phyloP scores from a whole-genome alignment of 345 rosid genomes.

The Syzygium jambos region DNA sequence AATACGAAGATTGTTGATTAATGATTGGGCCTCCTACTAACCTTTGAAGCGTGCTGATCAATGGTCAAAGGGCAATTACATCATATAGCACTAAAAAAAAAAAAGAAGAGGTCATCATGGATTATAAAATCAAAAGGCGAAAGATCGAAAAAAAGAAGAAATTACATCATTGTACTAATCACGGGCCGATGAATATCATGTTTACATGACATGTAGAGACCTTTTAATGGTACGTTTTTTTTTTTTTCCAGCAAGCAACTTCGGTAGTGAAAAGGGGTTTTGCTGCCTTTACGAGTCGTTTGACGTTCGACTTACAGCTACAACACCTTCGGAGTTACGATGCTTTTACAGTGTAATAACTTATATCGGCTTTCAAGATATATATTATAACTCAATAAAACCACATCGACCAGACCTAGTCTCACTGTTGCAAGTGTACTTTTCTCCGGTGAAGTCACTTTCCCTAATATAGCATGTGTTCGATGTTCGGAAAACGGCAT shows the following conservation, averaged over 20 bases:
- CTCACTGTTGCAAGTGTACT: background rate
- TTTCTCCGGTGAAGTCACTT: background rate
- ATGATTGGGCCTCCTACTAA: background rate
- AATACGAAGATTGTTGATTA: background rate
- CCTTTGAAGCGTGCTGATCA: background rate
- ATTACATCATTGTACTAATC: background rate
- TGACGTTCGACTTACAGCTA: rapidly evolving
- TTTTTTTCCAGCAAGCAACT: background rate
- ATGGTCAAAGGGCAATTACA: background rate
- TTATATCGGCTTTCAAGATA: background rate
- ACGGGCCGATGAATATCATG: too few relatives aligned
- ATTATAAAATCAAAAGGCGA: too few relatives aligned
- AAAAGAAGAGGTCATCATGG: background rate
- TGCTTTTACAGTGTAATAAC: rapidly evolving
- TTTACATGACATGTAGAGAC: too few relatives aligned
- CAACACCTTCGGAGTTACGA: rapidly evolving
- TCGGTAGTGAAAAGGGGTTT: background rate
- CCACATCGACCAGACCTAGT: rapidly evolving
- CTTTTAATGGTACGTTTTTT: background rate
- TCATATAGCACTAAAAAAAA: too few relatives aligned
- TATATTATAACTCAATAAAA: background rate
- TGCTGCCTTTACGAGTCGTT: background rate
- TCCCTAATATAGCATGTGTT: background rate
- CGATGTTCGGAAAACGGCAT: background rate
- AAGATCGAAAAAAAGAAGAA: too few relatives aligned